Conservation (phyloP, 1,139 yeast genomes). For the Dujonia santamariae region DNA sequence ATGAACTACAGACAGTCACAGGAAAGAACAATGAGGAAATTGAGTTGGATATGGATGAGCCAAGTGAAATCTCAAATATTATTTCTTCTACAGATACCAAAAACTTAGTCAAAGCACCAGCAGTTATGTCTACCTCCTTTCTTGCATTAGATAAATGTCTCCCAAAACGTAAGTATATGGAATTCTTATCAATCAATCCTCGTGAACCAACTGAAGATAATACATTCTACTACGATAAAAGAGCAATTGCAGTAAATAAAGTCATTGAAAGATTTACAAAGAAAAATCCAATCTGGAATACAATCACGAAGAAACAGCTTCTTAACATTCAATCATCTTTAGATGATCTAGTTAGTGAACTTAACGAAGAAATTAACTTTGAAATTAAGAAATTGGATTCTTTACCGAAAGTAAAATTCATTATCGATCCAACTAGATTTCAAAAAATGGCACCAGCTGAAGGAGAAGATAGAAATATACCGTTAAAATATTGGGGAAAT, state of each 20-base stretch:
- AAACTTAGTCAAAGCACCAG: too few relatives aligned
- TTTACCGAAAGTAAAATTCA: constrained; percentile 13
- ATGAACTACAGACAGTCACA: constrained; percentile 9
- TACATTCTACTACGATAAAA: constrained; percentile 37
- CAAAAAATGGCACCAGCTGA: constrained; percentile 27
- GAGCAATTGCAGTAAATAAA: constrained; percentile 47
- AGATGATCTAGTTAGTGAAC: constrained; percentile 16
- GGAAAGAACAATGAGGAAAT: constrained; percentile 32
- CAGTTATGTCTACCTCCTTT: too few relatives aligned
- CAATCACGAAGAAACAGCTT: constrained; percentile 10
- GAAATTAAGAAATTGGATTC: constrained; percentile 17
- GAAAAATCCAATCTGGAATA: constrained; percentile 10
- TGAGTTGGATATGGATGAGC: constrained; percentile 30
- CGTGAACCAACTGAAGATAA: constrained; percentile 18
- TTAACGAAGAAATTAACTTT: constrained; percentile 19
- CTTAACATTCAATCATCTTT: constrained; percentile 9
- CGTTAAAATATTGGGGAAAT: constrained; percentile 33
- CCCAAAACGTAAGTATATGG: constrained; percentile 56
- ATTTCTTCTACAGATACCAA: too few relatives aligned
- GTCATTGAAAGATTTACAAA: constrained; percentile 32
- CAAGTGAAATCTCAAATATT: constrained; percentile 9
- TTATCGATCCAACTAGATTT: constrained; percentile 25
- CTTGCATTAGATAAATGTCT: constrained; percentile 84
- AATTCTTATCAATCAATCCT: constrained; percentile 33
- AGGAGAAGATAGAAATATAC: constrained; percentile 3